Conservation (phyloP, 257 asterid genomes). For the Plantago major region DNA sequence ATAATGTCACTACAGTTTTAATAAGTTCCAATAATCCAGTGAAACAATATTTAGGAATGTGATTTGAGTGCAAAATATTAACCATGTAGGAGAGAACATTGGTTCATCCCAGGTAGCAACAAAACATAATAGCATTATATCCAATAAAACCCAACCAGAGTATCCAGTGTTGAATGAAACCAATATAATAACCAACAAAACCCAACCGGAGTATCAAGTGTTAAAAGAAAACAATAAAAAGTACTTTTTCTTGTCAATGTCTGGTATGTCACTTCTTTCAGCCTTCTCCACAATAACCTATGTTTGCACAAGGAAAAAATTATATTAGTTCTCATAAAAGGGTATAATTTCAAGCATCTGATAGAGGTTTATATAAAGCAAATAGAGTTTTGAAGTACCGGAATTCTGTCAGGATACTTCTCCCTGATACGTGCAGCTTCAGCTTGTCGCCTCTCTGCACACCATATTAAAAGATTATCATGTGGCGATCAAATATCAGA, state of each 20-base stretch:
- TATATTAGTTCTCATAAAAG: not conserved
- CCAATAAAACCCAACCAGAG: not conserved
- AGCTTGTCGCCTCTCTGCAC: constrained; percentile 88
- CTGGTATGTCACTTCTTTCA: constrained; percentile 89
- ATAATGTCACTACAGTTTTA: no score
- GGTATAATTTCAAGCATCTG: not conserved
- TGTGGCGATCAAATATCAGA: not conserved
- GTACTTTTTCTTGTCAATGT: constrained; percentile 92
- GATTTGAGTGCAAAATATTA: not conserved
- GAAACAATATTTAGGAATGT: not conserved
- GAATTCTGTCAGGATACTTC: constrained; percentile 97
- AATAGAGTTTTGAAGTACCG: constrained; percentile 37
- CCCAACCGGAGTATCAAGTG: not conserved
- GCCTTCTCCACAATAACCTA: constrained; percentile 94
- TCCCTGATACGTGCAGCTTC: constrained; percentile 97
- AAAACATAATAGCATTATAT: not conserved
- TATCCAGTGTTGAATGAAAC: not conserved
- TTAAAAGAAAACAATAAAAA: constrained; percentile 18
- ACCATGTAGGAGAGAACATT: not conserved
- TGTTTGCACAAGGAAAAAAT: constrained; percentile 14
- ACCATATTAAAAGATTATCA: constrained; percentile 13
- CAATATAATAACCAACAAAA: constrained; percentile 6
- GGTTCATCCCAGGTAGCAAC: not conserved
- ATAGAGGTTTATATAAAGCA: not conserved
- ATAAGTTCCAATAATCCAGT: no score